Evolutionary conservation across 306 rosid genomes (phyloP).

Genomic region (Castanea crenata): DNA sequence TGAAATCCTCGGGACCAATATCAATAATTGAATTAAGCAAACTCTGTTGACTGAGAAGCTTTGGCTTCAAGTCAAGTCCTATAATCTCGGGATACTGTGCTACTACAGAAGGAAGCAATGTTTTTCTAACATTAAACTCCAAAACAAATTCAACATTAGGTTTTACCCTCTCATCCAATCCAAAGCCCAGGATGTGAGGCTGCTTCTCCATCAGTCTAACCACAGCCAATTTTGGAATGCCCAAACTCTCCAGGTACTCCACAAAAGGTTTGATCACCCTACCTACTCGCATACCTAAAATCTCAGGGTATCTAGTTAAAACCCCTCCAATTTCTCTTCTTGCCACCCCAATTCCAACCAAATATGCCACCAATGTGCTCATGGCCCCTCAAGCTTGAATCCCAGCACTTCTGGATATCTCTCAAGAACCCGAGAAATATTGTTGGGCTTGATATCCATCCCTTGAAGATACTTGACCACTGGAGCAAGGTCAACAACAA

Average conservation of each 20-base stretch:
- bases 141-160: constrained; percentile 71
- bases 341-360: constrained; percentile 85
- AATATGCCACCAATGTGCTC: constrained; percentile 92
- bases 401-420: constrained; percentile 86
- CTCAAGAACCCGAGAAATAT: constrained; percentile 83
- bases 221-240: constrained; percentile 81
- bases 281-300: constrained; percentile 95
- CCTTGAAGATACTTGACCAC: constrained; percentile 91
- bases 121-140: constrained; percentile 62
- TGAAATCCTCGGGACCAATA: constrained; percentile 63
- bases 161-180: constrained; percentile 66
- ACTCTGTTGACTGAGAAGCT: constrained; percentile 58
- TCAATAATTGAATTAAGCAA: constrained; percentile 59
- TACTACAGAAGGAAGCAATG: constrained; percentile 63
- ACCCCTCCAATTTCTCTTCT: constrained; percentile 87
- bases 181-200: constrained; percentile 87
- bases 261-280: constrained; percentile 87
- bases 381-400: constrained; percentile 96
- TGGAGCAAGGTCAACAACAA: constrained; percentile 83
- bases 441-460: constrained; percentile 79
- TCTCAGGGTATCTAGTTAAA: constrained; percentile 81
- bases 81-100: constrained; percentile 87
- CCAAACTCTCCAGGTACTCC: constrained; percentile 73
- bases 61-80: constrained; percentile 67
- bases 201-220: constrained; percentile 86